Base-by-base conservation (phyloP, 176 grass and related monocot genomes). In the Juncus inflexus region DNA sequence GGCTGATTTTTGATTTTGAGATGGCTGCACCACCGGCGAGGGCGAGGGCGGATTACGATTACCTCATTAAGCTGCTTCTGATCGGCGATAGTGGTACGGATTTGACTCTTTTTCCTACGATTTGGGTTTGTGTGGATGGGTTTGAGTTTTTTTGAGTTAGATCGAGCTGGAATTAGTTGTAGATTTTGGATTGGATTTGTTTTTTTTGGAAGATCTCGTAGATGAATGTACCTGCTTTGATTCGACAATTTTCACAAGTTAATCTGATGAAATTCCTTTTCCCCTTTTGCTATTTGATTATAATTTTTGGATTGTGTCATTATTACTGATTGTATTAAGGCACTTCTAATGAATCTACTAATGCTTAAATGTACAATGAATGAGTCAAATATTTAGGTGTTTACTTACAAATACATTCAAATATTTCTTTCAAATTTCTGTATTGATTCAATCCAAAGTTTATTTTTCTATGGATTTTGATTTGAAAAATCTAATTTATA, bases 81-180 rank as follows among this genome's bases (percentile, higher is more conserved):
- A 92, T 92, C 72, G 81, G 89, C 41, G 89, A 92, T 52, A 92
- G 95, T 78, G 89, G 95, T 99, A 74, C 58, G 94, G 82, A 50
- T 60, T 45, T 14, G 41, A 42, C 37, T 15, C 40, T 50, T 13
- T 12, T 66, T 72, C 36, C 70, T 47, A 47, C 62, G 79, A 86
- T 86, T 74, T 77, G 43, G 6, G 37, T 37, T 5, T 38, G 16
- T 51, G 15, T 38, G 12, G 8, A 6, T 42, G 9, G 28, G 15
- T 57, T 53, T 35, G 49, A 51, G 2, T 55, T 3, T 12, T 35
- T 52, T 63, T 45, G 35, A n/a, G 12, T 52, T 51, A 49, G 78
- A 41, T 16, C 35, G 40, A 37, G 37, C 13, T 7, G 70, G 35
- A 59, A 59, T 58, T 38, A 11, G 54, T 58, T 6, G 19, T 35